These are phyloP conservation scores for Phialophora verrucosa DNA, from an alignment of 2,329 filamentous ascomycete genomes.

Conservation along the genomic window DNA sequence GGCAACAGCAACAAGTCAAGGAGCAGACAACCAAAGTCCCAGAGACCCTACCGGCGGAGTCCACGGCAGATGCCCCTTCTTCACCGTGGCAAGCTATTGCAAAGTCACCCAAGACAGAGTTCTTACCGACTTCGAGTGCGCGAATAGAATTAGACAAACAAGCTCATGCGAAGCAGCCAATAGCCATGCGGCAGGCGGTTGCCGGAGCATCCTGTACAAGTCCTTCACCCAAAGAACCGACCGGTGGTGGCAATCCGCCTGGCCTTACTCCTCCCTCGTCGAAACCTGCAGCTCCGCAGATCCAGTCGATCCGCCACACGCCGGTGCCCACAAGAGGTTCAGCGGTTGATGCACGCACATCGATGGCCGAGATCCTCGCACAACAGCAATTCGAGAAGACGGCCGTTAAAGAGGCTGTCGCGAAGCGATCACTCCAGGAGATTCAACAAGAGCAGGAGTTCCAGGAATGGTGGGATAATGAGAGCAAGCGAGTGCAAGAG, in stretches of 20 bases:
- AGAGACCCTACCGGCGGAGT: constrained; percentile 20
- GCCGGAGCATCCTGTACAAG: constrained; percentile 48
- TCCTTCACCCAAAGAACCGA: constrained; percentile 20
- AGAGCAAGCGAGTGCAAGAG: constrained; percentile 73
- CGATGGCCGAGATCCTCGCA: constrained; percentile 85
- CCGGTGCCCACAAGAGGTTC: constrained; percentile 40
- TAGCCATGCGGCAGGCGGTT: constrained; percentile 68
- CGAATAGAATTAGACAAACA: constrained; percentile 16
- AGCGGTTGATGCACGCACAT: constrained; percentile 48
- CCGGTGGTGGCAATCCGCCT: constrained; percentile 28
- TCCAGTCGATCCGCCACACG: constrained; percentile 56
- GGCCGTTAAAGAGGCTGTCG: constrained; percentile 75
- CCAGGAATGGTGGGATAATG: constrained; percentile 93
- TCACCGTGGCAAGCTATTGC: constrained; percentile 71
- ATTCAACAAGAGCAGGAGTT: constrained; percentile 98
- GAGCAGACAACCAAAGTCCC: constrained; percentile 49
- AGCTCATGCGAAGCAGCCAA: constrained; percentile 48
- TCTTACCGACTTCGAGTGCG: constrained; percentile 29
- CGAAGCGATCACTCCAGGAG: constrained; percentile 87
- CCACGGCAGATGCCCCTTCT: constrained; percentile 34
- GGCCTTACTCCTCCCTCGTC: constrained; percentile 40
- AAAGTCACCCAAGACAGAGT: constrained; percentile 24
- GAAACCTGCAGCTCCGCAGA: constrained; percentile 43
- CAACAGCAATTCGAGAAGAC: constrained; percentile 86
- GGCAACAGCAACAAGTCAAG: constrained; percentile 67